Evolutionary conservation across 2,329 filamentous ascomycete species (phyloP).

Genomic region (Bipolaris gigantea): DNA sequence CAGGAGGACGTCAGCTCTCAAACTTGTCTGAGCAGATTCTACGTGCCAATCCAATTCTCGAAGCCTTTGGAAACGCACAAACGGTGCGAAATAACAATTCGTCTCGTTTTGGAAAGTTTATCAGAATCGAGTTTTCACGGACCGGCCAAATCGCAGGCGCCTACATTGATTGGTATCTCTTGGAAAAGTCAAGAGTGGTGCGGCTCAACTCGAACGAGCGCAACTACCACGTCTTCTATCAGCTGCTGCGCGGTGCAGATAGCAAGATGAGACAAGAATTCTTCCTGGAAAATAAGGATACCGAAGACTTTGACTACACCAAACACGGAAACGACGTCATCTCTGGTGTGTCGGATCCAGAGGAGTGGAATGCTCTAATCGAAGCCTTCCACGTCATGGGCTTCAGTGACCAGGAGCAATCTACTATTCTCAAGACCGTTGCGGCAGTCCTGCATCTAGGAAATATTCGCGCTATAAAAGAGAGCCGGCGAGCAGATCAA

Average conservation of each 20-base stretch:
- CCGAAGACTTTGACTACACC: constrained; percentile 90
- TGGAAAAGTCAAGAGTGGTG: constrained; percentile 98
- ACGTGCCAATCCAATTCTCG: constrained; percentile 92
- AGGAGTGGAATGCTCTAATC: constrained; percentile 86
- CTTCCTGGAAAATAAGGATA: constrained; percentile 71
- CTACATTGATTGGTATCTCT: constrained; percentile 96
- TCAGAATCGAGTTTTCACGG: constrained; percentile 90
- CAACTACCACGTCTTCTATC: constrained; percentile 98
- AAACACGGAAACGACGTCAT: constrained; percentile 90
- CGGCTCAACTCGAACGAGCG: constrained; percentile 83
- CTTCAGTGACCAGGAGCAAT: constrained; percentile 82
- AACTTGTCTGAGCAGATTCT: constrained; percentile 96
- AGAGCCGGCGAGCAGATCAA: constrained; percentile 88
- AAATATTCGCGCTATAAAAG: constrained; percentile 86
- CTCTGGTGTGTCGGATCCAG: constrained; percentile 81
- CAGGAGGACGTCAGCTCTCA: constrained; percentile 68
- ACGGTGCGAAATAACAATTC: constrained; percentile 98
- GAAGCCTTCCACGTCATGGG: constrained; percentile 96
- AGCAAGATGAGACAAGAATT: constrained; percentile 72
- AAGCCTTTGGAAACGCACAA: constrained; percentile 97
- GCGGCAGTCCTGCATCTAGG: constrained; percentile 91
- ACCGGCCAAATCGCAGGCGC: constrained; percentile 90
- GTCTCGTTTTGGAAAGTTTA: constrained; percentile 97
- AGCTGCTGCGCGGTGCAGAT: constrained; percentile 84
- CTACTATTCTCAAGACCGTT: constrained; percentile 80